These are phyloP conservation scores for Sporothrix schenckii DNA, from an alignment of 2,329 filamentous ascomycete genomes.

Conservation along the genomic window DNA sequence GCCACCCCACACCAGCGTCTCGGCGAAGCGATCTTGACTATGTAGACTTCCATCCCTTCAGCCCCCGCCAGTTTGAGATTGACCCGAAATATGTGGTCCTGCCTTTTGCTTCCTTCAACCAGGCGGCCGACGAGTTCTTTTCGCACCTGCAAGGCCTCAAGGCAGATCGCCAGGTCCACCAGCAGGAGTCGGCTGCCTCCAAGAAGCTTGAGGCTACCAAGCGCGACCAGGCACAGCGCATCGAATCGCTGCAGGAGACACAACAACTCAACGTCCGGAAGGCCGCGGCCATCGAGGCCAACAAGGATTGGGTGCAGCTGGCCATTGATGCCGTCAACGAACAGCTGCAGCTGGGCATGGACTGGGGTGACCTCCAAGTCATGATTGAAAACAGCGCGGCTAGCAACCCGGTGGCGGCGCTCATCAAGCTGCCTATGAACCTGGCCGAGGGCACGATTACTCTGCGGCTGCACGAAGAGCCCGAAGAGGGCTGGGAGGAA, in stretches of 20 bases:
- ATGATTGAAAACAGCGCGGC: conserved; percentile 86
- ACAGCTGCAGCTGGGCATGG: conserved; percentile 91
- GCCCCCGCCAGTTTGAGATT: conserved; percentile 75
- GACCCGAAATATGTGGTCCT: conserved; percentile 69
- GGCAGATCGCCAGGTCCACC: conserved; percentile 77
- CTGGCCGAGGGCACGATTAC: conserved; percentile 89
- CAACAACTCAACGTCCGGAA: conserved; percentile 85
- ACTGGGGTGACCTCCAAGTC: conserved; percentile 90
- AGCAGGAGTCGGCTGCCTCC: conserved; percentile 79
- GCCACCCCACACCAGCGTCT: conserved; percentile 24
- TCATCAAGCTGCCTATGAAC: conserved; percentile 85
- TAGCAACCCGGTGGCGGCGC: conserved; percentile 80
- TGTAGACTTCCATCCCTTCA: conserved; percentile 93
- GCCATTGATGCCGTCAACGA: conserved; percentile 91
- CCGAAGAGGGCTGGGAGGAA: conserved; percentile 57
- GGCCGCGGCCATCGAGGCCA: conserved; percentile 86
- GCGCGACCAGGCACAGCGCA: conserved; percentile 79
- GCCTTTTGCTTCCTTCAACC: conserved; percentile 83
- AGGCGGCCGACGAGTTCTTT: conserved; percentile 94
- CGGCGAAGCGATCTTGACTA: conserved; percentile 62
- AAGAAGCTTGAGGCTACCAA: conserved; percentile 83
- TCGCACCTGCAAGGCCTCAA: conserved; percentile 95
- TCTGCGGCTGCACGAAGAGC: conserved; percentile 72
- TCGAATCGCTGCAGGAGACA: conserved; percentile 78
- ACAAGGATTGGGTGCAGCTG: conserved; percentile 88